Evolutionary conservation across 2,329 filamentous ascomycete species (phyloP), one percentile per base, ranked within the genome.

Genomic region (Hypoxylon sp.): DNA sequence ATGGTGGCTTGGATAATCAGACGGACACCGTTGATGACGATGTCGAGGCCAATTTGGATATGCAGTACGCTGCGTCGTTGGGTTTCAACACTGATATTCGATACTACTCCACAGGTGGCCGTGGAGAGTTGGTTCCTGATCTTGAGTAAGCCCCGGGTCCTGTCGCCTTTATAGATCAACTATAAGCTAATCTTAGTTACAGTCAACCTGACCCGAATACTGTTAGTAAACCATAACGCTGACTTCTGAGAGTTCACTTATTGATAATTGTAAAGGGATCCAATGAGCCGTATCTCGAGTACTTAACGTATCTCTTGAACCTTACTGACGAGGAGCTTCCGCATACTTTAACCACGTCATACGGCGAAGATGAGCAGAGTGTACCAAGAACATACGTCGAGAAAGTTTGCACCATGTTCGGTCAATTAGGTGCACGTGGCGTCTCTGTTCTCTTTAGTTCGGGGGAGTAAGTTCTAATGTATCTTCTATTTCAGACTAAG

Each of bases 41-140:
- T 64, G 73, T 79, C 0, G 88, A 90, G 72, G 88, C 86, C 38
- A 88, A 86, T 60, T 77, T 90, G 28, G 87, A 90, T 72, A 82
- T 87, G 3, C 84, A 90, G 69, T 86, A 87, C 45, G 83, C 86
- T 3, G 73, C 86, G 5, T 80, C 84, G 5, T 78, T 90, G 55
- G 82, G 81, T 21, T 85, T 82, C 69, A 81, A 83, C n/a, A 82
- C 82, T 1, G 79, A 82, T 9, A 80, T 87, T 19, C 84, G 80
- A 1, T 85, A 82, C 59, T 90, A 85, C 72, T 85, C 83, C 2
- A 88, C 85, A 2, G 87, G 83, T 9, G 89, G 88, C 14, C 79
- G 78, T 19, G 86, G 85, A 2, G 84, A 83, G 0, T 80, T 86
- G 61, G 75, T 83, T 1, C 83, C 86, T 1, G 84, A 86, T 60